A percentile compares a stretch with the other conserved stretches of the same genome.
These are phyloP conservation scores for Syzygium aromaticum DNA, from an alignment of 345 rosid species.

Conservation along the genomic window DNA sequence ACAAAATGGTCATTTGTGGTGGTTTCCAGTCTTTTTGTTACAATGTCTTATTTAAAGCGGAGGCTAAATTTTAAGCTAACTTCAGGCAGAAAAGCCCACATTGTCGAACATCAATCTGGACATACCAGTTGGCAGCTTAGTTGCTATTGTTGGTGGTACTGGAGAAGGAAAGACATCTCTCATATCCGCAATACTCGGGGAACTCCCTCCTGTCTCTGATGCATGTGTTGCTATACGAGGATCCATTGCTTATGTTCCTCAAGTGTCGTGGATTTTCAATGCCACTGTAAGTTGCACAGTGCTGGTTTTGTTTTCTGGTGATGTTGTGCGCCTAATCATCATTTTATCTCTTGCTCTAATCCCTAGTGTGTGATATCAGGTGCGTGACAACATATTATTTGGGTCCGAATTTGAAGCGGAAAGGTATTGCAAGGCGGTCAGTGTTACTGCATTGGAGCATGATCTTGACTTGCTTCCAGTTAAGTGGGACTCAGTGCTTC, in stretches of 20 bases:
- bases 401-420: slow-evolving; percentile 63
- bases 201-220: slow-evolving; percentile 46
- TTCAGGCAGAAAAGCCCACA: slow-evolving; percentile 56
- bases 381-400: slow-evolving; percentile 81
- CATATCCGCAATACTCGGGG: slow-evolving; percentile 92
- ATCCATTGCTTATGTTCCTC: slow-evolving; percentile 89
- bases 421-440: slow-evolving; percentile 68
- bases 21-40: background rate
- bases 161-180: slow-evolving; percentile 99
- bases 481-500: slow-evolving; percentile 20
- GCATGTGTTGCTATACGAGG: slow-evolving; percentile 64
- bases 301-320: background rate
- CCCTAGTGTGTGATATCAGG: slow-evolving; percentile 26
- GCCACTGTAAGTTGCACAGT: slow-evolving; percentile 58
- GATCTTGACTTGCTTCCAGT: slow-evolving; percentile 88
- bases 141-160: slow-evolving; percentile 89
- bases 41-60: background rate
- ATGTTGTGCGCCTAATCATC: background rate
- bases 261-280: slow-evolving; percentile 97
- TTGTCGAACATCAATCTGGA: slow-evolving; percentile 70
- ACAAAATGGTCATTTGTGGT: background rate
- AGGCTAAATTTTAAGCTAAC: background rate
- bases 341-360: background rate
- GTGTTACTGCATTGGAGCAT: slow-evolving; percentile 63
- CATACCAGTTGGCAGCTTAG: slow-evolving; percentile 66